These are phyloP conservation scores for Globisporangium yorkense DNA, from an alignment of 352 stramenopile species.

Conservation along the genomic window DNA sequence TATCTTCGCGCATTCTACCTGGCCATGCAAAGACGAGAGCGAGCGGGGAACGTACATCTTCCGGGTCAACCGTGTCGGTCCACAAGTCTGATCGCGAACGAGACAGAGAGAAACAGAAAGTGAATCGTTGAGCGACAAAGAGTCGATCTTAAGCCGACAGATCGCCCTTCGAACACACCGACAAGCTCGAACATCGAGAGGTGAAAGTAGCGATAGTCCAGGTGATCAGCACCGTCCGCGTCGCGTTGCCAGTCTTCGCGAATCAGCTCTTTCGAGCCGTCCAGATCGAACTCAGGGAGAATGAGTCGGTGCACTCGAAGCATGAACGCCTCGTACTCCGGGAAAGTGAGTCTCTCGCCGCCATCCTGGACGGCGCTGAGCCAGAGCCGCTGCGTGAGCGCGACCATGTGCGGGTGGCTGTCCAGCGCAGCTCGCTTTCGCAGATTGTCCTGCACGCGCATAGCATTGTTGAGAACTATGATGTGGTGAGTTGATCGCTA, in stretches of 20 bases:
- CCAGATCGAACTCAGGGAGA: constrained; percentile 65
- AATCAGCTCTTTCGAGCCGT: constrained; percentile 53
- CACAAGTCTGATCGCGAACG: constrained; percentile 34
- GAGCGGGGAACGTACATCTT: constrained; percentile 40
- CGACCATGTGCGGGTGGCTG: constrained; percentile 53
- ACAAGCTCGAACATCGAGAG: constrained; percentile 83
- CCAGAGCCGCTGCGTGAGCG: constrained; percentile 70
- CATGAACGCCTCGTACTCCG: constrained; percentile 66
- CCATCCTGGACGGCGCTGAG: constrained; percentile 29
- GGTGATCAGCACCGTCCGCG: constrained; percentile 31
- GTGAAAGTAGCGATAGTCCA: constrained; percentile 74
- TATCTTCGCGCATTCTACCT: not conserved
- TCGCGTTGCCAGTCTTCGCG: constrained; percentile 68
- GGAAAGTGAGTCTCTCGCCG: constrained; percentile 31
- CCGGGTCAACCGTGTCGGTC: constrained; percentile 56
- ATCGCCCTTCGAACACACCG: constrained; percentile 20
- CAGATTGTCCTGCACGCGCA: constrained; percentile 44
- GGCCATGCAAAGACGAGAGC: not conserved
- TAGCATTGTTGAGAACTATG: not conserved
- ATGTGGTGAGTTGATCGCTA: not conserved
- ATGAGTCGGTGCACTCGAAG: constrained; percentile 72
- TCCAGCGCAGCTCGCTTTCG: constrained; percentile 53
- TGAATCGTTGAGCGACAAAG: not conserved
- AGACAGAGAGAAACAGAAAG: no score
- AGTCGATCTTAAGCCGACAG: not conserved